phyloP scores from a whole-genome alignment of 305 asterid genomes.

The Fraxinus velutina region DNA sequence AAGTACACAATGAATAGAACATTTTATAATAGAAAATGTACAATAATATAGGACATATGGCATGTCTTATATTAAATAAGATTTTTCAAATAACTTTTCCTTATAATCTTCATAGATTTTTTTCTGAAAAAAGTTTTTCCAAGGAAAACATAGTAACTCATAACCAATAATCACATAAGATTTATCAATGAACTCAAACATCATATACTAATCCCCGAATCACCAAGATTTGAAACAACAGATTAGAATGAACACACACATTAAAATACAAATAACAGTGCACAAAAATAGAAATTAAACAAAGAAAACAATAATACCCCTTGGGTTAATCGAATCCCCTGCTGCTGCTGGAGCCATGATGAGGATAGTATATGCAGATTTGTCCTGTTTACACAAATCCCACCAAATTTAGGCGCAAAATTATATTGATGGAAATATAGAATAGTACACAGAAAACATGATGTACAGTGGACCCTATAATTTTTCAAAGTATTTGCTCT shows the following conservation, averaged over 20 bases:
- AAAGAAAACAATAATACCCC: constrained; percentile 32
- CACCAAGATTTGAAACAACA: constrained; percentile 3
- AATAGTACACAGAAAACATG: constrained; percentile 9
- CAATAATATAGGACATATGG: background rate
- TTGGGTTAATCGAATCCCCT: constrained; percentile 48
- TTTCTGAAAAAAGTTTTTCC: background rate
- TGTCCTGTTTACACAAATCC: background rate
- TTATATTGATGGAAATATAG: constrained; percentile 18
- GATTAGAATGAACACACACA: background rate
- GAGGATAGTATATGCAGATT: background rate
- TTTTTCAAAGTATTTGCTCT: background rate
- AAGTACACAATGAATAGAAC: background rate
- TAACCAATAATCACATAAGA: background rate
- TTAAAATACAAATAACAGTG: background rate
- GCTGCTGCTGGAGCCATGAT: constrained; percentile 46
- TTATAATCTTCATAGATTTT: background rate
- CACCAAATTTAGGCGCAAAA: constrained; percentile 26
- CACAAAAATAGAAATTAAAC: background rate
- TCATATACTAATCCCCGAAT: background rate
- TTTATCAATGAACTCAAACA: background rate
- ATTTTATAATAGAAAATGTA: background rate
- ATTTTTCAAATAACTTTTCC: background rate
- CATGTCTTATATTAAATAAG: background rate
- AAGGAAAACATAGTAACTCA: background rate
- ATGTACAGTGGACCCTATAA: constrained; percentile 21